A percentile compares a stretch with the other conserved stretches of the same genome.
Conservation (phyloP, 768 basidiomycete genomes). For the Mrakia blollopis region DNA sequence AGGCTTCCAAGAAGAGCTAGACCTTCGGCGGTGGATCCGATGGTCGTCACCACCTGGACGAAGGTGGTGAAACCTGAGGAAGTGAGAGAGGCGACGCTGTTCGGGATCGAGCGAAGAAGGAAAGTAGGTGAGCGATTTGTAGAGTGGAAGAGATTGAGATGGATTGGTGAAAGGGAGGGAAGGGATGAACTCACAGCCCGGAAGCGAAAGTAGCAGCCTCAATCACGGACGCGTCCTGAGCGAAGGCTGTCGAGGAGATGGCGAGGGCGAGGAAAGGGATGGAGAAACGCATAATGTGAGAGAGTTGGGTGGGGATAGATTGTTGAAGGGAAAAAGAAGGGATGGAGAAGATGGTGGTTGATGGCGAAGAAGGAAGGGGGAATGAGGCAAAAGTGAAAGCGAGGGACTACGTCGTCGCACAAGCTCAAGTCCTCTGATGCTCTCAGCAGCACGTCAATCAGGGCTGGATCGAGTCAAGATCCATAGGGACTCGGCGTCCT, state of each 20-base stretch:
- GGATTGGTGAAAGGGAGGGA: not conserved
- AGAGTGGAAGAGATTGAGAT: not conserved
- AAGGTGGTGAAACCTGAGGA: not conserved
- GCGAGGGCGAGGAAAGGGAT: not conserved
- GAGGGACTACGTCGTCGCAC: too few species aligned
- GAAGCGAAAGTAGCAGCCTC: not conserved
- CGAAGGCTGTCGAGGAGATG: not conserved
- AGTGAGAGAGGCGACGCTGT: not conserved
- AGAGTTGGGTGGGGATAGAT: too few species aligned
- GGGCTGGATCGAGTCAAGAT: too few species aligned
- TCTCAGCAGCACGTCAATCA: too few species aligned
- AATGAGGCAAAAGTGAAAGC: not conserved
- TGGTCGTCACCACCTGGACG: not conserved
- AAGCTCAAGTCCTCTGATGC: too few species aligned
- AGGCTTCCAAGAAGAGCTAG: constrained; percentile 37
- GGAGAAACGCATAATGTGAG: not conserved
- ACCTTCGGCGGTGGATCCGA: not conserved
- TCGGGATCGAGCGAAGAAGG: not conserved
- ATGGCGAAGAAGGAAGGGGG: not conserved
- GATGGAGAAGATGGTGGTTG: not conserved
- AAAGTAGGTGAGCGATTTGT: not conserved
- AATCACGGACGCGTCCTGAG: not conserved
- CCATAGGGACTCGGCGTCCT: too few species aligned
- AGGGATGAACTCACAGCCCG: not conserved
- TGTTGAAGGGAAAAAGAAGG: not conserved